phyloP scores from a whole-genome alignment of 1,139 yeast species.

The Nematodospora anomalae region DNA sequence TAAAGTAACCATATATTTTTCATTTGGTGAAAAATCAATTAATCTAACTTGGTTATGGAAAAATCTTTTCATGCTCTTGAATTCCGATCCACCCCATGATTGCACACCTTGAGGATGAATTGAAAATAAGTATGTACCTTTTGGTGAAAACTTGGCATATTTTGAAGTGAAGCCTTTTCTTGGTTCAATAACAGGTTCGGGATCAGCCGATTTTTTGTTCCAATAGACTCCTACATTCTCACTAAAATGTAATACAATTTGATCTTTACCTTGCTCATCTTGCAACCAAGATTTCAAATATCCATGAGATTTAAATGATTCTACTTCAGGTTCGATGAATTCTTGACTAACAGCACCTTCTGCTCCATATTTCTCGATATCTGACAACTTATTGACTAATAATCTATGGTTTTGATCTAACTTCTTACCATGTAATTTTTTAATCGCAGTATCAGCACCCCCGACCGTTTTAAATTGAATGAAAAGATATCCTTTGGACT shows the following conservation, averaged over 20 bases:
- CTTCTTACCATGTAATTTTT: conserved; percentile 81
- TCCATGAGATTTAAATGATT: conserved; percentile 72
- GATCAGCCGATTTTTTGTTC: conserved; percentile 75
- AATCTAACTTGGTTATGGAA: conserved; percentile 88
- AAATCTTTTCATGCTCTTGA: conserved; percentile 73
- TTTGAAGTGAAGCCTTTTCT: conserved; percentile 84
- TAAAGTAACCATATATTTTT: conserved; percentile 85
- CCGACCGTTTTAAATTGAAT: conserved; percentile 73
- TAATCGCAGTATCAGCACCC: conserved; percentile 77
- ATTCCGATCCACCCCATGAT: conserved; percentile 91
- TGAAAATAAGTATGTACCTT: conserved; percentile 85
- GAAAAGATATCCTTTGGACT: conserved; percentile 84
- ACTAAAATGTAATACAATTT: conserved; percentile 74
- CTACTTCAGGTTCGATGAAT: conserved; percentile 68
- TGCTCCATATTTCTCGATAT: conserved; percentile 78
- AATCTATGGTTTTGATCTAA: conserved; percentile 92
- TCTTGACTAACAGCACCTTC: conserved; percentile 64
- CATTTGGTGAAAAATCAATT: conserved; percentile 90
- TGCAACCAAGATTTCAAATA: conserved; percentile 89
- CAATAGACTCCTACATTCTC: conserved; percentile 86
- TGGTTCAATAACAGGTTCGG: conserved; percentile 78
- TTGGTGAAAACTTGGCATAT: conserved; percentile 88
- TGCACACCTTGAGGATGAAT: conserved; percentile 95
- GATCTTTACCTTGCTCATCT: conserved; percentile 90
- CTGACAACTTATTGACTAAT: conserved; percentile 77